Evolutionary conservation across 139 green algal species (phyloP).

Genomic region (Micractinium conductrix): DNA sequence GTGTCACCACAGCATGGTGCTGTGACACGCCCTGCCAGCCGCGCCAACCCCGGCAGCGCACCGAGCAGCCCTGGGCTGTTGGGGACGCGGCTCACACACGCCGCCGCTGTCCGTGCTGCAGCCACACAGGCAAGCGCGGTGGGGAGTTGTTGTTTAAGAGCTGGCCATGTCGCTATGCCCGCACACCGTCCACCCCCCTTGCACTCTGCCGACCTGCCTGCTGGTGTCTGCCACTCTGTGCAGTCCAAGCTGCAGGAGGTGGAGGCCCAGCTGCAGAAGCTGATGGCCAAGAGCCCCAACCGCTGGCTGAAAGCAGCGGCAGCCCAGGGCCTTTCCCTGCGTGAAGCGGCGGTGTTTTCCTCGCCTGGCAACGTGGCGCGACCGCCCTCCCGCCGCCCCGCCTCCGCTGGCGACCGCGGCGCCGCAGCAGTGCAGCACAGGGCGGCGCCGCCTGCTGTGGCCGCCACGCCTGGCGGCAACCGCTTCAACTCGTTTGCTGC

Average conservation of each 20-base stretch:
- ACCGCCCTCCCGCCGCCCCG: constrained; percentile 1
- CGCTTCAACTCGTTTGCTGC: constrained; percentile 16
- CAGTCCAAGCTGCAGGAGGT: constrained; percentile 14
- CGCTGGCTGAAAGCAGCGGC: constrained; percentile 18
- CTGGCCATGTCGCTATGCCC: not conserved
- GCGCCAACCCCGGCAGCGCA: not conserved
- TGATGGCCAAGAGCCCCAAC: constrained; percentile 21
- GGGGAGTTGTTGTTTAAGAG: not conserved
- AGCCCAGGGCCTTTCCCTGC: constrained; percentile 20
- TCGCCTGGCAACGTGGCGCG: constrained; percentile 21
- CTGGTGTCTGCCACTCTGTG: not conserved
- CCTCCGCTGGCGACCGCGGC: not conserved
- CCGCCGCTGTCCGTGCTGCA: not conserved
- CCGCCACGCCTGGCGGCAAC: not conserved
- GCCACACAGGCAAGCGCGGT: constrained; percentile 4
- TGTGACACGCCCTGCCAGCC: not conserved
- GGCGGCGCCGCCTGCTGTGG: too few species aligned
- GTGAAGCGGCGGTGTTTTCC: not conserved
- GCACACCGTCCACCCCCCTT: too few species aligned
- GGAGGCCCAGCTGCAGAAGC: not conserved
- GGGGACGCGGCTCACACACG: not conserved
- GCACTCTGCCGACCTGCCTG: not conserved
- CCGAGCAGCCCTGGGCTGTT: constrained; percentile 15
- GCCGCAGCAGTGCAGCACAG: not conserved
- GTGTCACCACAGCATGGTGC: constrained; percentile 1